Base-by-base conservation (phyloP, 1,284 basidiomycete species). In the Amylostereum chailletii region DNA sequence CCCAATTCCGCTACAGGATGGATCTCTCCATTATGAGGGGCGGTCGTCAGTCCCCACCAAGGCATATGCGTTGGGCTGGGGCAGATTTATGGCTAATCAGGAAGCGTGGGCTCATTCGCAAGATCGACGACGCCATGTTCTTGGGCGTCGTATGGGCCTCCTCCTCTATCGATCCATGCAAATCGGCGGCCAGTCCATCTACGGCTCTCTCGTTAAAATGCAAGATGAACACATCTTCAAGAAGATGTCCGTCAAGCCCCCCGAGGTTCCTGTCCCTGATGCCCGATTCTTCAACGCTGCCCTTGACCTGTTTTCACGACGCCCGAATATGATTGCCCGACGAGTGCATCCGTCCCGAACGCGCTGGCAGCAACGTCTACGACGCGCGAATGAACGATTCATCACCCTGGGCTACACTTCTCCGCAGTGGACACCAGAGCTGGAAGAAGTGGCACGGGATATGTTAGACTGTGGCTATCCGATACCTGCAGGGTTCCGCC, bases 211-310 rank as follows among this genome's bases (percentile, higher is more conserved):
- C 33, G 31, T 31, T 34, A 32, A 38, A 5, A 31, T 51, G 36
- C 39, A 52, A 43, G 10, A 49, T 39, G 37, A 44, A 39, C 34
- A 26, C 9, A 41, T 47, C 38, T 31, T 40, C 30, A 36, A 37
- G 11, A 26, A 41, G 6, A 33, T 19, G 19, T 19, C 19, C 19
- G 19, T 19, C 19, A 19, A 19, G 19, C 19, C 11, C 11, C 42
- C 47, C 19, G 32, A 47, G 37, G 55, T 69, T 7, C 77, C 80
- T 2, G 54, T 54, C 6, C 77, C 80, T 0, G 86, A 89, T 57
- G 74, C 71, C 7, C 70, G 75, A 36, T 86, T 87, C 61, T 86
- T 80, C 67, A 86, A 86, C 50, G 77, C 79, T 2, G 71, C 79
- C 3, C 61, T 88, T 11, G 63, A 67, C 10, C 65, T 80, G 27